A percentile compares a stretch with the other conserved stretches of the same genome.
Conservation (phyloP, 768 basidiomycete species). For the Kwoniella sp. region DNA sequence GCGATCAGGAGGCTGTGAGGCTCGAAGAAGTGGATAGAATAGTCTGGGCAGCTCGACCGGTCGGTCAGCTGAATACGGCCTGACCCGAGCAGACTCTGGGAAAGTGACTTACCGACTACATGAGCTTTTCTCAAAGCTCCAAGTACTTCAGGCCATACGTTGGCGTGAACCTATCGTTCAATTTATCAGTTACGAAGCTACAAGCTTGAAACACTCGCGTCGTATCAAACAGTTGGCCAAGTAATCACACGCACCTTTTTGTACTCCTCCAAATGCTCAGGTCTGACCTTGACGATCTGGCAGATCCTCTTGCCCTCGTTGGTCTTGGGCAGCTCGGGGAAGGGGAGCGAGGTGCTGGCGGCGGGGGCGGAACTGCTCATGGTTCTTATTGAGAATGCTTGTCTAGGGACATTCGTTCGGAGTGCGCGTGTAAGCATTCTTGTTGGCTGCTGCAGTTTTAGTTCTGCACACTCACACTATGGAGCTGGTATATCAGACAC, state of each 20-base stretch:
- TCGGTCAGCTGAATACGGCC: background rate
- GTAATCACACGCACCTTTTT: slow-evolving; percentile 55
- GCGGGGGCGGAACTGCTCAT: slow-evolving; percentile 5
- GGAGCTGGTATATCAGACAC: too few relatives aligned
- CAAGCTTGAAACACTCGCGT: background rate
- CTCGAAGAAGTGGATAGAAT: slow-evolving; percentile 73
- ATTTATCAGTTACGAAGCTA: background rate
- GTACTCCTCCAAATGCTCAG: slow-evolving; percentile 56
- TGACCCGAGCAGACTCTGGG: too few relatives aligned
- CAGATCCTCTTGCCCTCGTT: slow-evolving; percentile 62
- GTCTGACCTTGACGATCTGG: slow-evolving; percentile 69
- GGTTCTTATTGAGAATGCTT: background rate
- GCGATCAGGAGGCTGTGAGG: slow-evolving; percentile 66
- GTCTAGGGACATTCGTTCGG: background rate
- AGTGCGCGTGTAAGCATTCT: background rate
- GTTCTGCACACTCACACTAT: background rate
- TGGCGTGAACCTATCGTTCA: slow-evolving; percentile 59
- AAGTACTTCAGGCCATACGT: slow-evolving; percentile 72
- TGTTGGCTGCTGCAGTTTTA: slow-evolving; percentile 7
- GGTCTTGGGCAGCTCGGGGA: slow-evolving; percentile 48
- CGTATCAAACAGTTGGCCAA: too few relatives aligned
- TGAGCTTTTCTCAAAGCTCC: slow-evolving; percentile 66
- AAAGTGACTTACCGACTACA: slow-evolving; percentile 58
- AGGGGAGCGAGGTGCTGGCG: slow-evolving; percentile 22
- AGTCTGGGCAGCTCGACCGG: slow-evolving; percentile 59